Base-by-base conservation (phyloP, 2,329 filamentous ascomycete species). In the Calonectria hawksworthii region DNA sequence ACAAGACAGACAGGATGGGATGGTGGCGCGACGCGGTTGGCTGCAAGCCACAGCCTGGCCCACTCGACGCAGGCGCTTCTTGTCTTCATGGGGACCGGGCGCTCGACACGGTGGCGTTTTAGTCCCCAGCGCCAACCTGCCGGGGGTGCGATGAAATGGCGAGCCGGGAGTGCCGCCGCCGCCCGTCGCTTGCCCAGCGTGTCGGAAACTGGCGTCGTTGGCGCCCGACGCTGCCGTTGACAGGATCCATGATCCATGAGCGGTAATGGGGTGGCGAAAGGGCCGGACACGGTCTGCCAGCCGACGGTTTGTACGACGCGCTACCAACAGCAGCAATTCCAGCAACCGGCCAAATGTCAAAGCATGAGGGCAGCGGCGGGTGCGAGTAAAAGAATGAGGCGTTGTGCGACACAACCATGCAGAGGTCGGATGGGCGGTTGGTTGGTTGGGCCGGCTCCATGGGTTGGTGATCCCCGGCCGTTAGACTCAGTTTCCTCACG, bases 381-480 rank as follows among this genome's bases (percentile, higher is more conserved):
- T 52, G 38, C 32, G 28, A 10, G 36, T 28, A 56, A 41, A 56
- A 54, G 59, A 32, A 59, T 21, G 70, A 66, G 70, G 63, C 38
- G 16, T 64, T 72, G 65, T 65, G 70, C 59, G 56, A 68, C 65
- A 54, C 70, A 65, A 69, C 65, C 71, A 32, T 61, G 50, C 32
- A 41, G 38, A 63, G 50, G 34, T 69, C 70, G 56, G 56, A 69
- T 69, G 75, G 72, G 74, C 50, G 64, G 65, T 50, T 64, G 52
- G 67, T 67, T 38, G 72, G 74, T 32, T 61, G 67, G 51, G 47
- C 61, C 67, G 34, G 65, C 50, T 68, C 59, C 59, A 56, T 66
- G 72, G 72, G 59, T 75, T 78, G 64, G n/a, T 50, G 64, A 71
- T 76, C 70, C 72, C 68, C 70, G 68, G 72, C 30, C 71, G 51